A percentile compares a stretch with the other conserved stretches of the same genome.
Evolutionary conservation across 345 rosid species (phyloP).

Genomic region (Xanthoceras sorbifolium): DNA sequence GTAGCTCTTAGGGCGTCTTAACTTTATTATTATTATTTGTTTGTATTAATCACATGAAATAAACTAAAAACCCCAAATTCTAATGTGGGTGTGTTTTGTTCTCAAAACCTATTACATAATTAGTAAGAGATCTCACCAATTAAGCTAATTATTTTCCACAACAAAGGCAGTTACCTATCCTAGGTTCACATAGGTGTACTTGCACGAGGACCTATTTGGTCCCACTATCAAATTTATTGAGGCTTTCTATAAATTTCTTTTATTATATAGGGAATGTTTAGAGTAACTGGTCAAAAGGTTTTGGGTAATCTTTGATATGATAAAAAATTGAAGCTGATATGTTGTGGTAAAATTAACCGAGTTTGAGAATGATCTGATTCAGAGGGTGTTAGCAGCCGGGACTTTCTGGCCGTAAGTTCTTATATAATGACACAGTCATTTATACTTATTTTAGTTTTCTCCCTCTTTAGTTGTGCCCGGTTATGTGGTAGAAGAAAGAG

Average conservation of each 20-base stretch:
- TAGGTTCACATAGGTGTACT: neutral
- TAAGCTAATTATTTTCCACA: neutral
- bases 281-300: neutral
- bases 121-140: neutral
- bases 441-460: neutral
- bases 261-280: neutral
- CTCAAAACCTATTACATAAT: neutral
- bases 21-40: too few relatives aligned
- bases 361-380: neutral
- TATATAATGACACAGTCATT: neutral
- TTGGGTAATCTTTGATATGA: neutral
- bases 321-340: neutral
- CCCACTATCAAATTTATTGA: neutral
- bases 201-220: neutral
- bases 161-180: neutral
- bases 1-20: neutral
- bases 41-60: too few relatives aligned
- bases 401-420: neutral
- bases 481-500: neutral
- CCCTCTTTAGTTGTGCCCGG: neutral
- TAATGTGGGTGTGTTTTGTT: neutral
- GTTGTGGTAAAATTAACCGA: neutral
- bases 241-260: neutral
- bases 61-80: neutral
- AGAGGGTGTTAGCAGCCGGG: slow-evolving; percentile 1